Evolutionary conservation across 345 rosid genomes (phyloP), one percentile per base, ranked within the genome.

Genomic region (Eucalyptus cloeziana): DNA sequence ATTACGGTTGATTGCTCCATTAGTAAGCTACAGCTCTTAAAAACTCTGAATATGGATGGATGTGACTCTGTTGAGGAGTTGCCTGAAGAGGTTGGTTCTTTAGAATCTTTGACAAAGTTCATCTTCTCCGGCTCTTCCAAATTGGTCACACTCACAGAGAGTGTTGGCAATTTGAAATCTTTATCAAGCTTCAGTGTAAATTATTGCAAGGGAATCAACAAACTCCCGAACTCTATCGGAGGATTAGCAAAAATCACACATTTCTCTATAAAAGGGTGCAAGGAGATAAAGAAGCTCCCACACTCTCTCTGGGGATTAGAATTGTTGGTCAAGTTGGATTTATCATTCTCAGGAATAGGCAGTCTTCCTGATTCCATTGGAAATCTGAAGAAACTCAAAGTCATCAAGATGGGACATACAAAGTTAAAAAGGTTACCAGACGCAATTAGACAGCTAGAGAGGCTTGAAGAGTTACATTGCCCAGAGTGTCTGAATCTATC

Each of bases 401-500:
- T 5, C 7, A 50, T 86, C 6, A 17, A 33, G 2, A 86, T 86
- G 87, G 52, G 15, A 4, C 44, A 22, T 31, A 50, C 62, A 56
- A 51, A 33, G 13, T 7, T 86, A 22, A 22, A 13, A 17, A 30
- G 14, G 17, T 52, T 86, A 50, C 87, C 64, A 3, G 8, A 7
- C 0, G 11, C 87, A n/a, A 49, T 86, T 13, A 11, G 67, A 31
- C 54, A 86, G 1, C 54, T 86, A 8, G 43, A 86, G n/a, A 86
- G 1, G 64, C 64, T 58, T 0, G 30, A 58, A 58, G 64, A 58
- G 64, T 58, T 58, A 24, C 64, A 10, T 24, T 58, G 64, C 64
- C 64, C n/a, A 10, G 2, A 58, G 30, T 58, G 64, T 25, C 3
- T 0, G 0, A 1, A 58, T 25, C 2, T 58, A 58, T 58, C n/a